Evolutionary conservation across 306 rosid species (phyloP).

Genomic region (Quercus ilex): DNA sequence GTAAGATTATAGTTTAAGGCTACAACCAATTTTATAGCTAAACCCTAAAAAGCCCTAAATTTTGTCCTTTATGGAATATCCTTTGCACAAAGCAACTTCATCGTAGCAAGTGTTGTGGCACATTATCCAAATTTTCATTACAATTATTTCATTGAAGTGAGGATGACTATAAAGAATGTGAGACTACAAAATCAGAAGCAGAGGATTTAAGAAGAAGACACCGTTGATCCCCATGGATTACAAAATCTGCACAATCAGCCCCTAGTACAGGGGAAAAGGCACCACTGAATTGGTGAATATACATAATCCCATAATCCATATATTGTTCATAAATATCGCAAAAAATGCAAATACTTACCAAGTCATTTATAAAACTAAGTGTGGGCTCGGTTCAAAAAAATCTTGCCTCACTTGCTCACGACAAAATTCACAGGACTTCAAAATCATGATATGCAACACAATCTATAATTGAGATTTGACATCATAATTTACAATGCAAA

Average conservation of each 20-base stretch:
- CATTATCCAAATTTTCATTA: neutral
- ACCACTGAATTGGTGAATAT: neutral
- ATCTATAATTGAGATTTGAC: neutral
- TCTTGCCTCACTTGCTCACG: neutral
- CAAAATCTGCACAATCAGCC: neutral
- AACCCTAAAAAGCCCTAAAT: no score
- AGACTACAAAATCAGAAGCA: neutral
- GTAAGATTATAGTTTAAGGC: no score
- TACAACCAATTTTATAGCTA: no score
- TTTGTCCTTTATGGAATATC: no score
- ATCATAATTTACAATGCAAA: neutral
- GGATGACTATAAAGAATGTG: neutral
- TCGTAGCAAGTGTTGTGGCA: constrained; percentile 5
- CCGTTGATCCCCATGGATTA: neutral
- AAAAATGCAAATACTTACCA: neutral
- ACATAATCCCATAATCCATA: neutral
- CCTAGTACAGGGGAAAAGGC: neutral
- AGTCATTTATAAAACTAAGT: neutral
- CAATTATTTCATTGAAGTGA: neutral
- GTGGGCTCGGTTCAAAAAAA: neutral
- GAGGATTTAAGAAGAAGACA: neutral
- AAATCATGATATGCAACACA: neutral
- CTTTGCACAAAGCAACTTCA: constrained; percentile 7
- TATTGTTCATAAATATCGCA: neutral
- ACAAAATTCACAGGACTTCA: neutral